Conservation (phyloP, 148 eudicot species). For the Fagopyrum esculentum region DNA sequence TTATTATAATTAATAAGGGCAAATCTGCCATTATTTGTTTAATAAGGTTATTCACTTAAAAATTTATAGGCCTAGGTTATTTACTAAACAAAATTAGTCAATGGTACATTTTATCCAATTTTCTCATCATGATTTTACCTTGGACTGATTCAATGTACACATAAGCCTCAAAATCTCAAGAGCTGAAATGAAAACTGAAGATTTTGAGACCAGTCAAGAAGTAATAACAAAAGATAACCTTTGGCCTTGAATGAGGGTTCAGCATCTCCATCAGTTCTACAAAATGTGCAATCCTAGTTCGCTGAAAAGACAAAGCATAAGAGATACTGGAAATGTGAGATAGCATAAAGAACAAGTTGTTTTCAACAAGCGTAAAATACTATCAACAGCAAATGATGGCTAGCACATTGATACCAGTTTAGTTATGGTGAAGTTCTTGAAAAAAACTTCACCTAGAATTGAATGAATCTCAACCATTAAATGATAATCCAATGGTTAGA, state of each 20-base stretch:
- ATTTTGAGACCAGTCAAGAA: not conserved
- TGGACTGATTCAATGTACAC: not conserved
- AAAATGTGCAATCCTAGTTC: constrained; percentile 77
- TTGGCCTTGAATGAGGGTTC: constrained; percentile 77
- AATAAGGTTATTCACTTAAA: too few relatives aligned
- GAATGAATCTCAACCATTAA: too few relatives aligned
- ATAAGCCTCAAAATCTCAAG: not conserved
- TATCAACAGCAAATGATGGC: not conserved
- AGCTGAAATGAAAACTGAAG: not conserved
- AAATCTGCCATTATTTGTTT: too few relatives aligned
- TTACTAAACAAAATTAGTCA: too few relatives aligned
- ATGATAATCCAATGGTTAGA: too few relatives aligned
- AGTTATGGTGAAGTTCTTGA: too few relatives aligned
- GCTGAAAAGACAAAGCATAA: constrained; percentile 36
- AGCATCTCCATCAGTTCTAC: constrained; percentile 91
- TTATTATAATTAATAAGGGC: too few relatives aligned
- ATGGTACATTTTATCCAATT: too few relatives aligned
- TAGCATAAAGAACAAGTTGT: not conserved
- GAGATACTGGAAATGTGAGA: not conserved
- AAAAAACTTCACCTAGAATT: too few relatives aligned
- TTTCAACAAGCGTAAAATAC: not conserved
- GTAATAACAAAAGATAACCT: constrained; percentile 30
- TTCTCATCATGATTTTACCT: not conserved
- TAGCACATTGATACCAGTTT: not conserved
- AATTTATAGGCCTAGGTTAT: too few relatives aligned